These are phyloP conservation scores for Artomyces pyxidatus DNA, from an alignment of 768 basidiomycete species.

Conservation along the genomic window DNA sequence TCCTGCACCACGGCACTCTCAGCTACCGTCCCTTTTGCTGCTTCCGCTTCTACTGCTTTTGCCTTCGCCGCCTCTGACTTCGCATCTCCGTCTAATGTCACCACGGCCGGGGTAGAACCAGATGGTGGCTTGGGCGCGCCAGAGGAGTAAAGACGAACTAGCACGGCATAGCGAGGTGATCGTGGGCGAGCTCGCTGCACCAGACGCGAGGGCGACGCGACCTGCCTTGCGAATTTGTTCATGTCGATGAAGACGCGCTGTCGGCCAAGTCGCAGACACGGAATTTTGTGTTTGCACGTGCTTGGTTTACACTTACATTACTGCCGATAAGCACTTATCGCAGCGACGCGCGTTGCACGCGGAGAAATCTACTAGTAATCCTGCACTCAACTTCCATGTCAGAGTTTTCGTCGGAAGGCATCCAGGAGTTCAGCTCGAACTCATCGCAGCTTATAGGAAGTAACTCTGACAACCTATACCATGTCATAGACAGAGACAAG, in stretches of 20 bases:
- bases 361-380: no score
- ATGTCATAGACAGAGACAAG: constrained; percentile 60
- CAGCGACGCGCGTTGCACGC: no score
- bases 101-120: not conserved
- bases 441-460: constrained; percentile 37
- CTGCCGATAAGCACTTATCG: no score
- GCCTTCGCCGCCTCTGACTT: not conserved
- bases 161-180: not conserved
- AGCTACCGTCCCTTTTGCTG: no score
- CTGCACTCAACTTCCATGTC: not conserved
- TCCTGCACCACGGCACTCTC: no score
- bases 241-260: constrained; percentile 6
- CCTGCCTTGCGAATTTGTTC: constrained; percentile 20
- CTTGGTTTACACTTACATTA: no score
- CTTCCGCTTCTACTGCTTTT: no score
- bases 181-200: not conserved
- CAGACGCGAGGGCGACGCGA: constrained; percentile 4
- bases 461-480: constrained; percentile 48
- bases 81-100: not conserved
- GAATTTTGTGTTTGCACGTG: no score
- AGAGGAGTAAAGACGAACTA: constrained; percentile 12
- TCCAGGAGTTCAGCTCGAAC: constrained; percentile 28
- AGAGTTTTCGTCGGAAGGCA: not conserved
- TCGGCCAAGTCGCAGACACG: not conserved
- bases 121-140: not conserved